Evolutionary conservation across 257 asterid species (phyloP), one percentile per base, ranked within the genome.

Genomic region (Eucommia ulmoides): DNA sequence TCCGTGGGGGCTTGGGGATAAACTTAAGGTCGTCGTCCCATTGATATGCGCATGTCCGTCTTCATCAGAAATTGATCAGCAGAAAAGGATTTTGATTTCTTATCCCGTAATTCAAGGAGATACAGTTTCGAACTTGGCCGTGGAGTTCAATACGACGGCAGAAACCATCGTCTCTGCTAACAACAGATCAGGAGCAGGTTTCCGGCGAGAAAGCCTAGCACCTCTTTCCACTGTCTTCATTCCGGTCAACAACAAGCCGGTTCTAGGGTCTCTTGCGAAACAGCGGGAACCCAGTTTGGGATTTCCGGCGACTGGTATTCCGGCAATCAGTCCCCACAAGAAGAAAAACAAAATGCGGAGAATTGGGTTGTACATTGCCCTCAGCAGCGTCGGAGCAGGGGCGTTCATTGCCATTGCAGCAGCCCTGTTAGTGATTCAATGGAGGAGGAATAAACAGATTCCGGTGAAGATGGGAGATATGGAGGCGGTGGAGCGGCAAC

Each of bases 401-500:
- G 72, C 64, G 0, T 51, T 55, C 15, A 1, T 69, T 7, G 80
- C 73, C 0, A 52, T 76, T 2, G 74, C 53, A 21, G 73, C 75
- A n/a, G 72, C 74, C 9, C 56, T 77, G 58, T 57, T 65, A 29
- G 72, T 65, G 55, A 17, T 58, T 24, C 65, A 62, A 3, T 38
- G 61, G 68, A 72, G 55, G 57, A 77, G 41, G 38, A 77, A 66
- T 44, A 61, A 49, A 45, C 50, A 56, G 48, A 42, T 6, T 42
- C 6, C 19, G 15, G 20, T 50, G 52, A 75, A 55, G 51, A 38
- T 49, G 17, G 59, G 38, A 49, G 92, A 77, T 60, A 17, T 51
- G 56, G 94, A 83, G 71, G 92, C 75, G 58, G 17, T 51, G 54
- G 94, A 83, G 69, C 63, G 71, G 25, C 93, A 81, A 56, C 85